Evolutionary conservation across 345 rosid species (phyloP).

Genomic region (Lagerstroemia speciosa): DNA sequence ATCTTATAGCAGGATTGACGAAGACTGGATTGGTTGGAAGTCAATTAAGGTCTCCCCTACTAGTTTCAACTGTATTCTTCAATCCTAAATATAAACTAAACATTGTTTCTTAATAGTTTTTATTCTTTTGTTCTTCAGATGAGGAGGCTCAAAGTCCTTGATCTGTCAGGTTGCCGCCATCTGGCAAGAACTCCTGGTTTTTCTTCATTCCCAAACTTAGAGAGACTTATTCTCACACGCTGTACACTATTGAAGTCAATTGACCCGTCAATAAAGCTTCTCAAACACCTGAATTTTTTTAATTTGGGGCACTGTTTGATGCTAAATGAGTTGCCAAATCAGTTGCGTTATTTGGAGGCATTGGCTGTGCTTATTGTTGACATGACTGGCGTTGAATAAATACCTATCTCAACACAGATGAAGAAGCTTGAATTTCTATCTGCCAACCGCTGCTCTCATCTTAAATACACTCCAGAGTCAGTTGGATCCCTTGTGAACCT

Average conservation of each 20-base stretch:
- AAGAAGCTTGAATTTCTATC: neutral
- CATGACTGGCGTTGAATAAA: neutral
- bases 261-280: neutral
- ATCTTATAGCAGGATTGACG: neutral
- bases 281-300: neutral
- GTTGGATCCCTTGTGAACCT: neutral
- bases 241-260: rapidly evolving
- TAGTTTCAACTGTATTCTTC: neutral
- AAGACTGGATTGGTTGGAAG: neutral
- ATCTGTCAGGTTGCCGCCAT: neutral
- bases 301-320: neutral
- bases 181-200: neutral
- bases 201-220: neutral
- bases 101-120: neutral
- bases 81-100: no score
- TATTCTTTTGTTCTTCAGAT: neutral
- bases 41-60: neutral
- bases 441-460: neutral
- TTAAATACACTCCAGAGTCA: neutral
- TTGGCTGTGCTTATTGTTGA: neutral
- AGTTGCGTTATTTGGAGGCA: neutral
- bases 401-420: neutral
- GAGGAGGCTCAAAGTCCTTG: neutral
- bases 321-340: neutral
- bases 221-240: neutral